Evolutionary conservation across 371 early-diverging fungal genomes (phyloP), one percentile per base, ranked within the genome.

Genomic region (Umbelopsis sp.): DNA sequence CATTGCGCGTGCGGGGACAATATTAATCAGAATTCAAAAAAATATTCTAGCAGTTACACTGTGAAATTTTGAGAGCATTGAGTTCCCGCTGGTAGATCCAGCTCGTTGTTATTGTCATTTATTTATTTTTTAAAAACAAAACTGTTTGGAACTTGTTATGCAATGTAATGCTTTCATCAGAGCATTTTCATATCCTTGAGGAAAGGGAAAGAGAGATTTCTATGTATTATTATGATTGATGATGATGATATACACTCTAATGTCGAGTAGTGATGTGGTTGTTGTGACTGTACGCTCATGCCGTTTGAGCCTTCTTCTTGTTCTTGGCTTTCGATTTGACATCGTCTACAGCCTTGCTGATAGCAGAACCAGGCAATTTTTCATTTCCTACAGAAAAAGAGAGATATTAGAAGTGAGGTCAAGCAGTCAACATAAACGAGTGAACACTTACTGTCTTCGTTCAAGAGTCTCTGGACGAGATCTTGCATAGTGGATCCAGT

Each of bases 401-500:
- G 29, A 29, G 4, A 29, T 4, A 4, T 29, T 29, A 29, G 29
- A 29, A 29, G 29, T 4, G 29, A 4, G 29, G 4, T 29, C 29
- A 4, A 69, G 65, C 14, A 44, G 65, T 37, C 41, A 63, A 38
- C n/a, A 65, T 8, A 37, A 65, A 32, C 50, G 3, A 25, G 29
- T 22, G 6, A 37, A 64, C 57, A 45, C 52, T 74, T 72, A 76
- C 75, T 72, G 63, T 66, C 71, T 50, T 74, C 72, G 46, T 89
- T 82, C 63, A 86, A 69, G 32, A 92, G 71, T 24, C 89, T 80
- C 44, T 88, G 87, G 5, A 87, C 89, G 53, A 91, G 79, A 66
- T 89, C 89, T 37, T 86, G 73, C 51, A 90, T 81, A 32, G 81
- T 71, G 57, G 90, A 83, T 68, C 93, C 84, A 1, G 96, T 93